These are phyloP conservation scores for Populus tomentosa DNA, from an alignment of 441 rosid genomes.

Conservation along the genomic window DNA sequence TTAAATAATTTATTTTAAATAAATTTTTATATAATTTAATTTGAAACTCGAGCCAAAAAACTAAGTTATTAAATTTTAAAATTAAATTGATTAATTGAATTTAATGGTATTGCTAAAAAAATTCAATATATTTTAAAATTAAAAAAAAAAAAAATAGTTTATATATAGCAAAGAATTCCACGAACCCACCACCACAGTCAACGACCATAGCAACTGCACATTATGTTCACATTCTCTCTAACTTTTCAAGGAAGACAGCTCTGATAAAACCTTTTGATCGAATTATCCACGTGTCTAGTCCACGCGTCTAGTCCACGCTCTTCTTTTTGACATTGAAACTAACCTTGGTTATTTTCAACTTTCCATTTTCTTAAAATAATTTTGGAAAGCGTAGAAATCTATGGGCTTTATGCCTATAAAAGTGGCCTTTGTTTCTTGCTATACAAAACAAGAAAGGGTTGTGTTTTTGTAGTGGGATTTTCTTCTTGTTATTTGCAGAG, in stretches of 20 bases:
- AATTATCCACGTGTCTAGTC: background rate
- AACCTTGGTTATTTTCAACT: constrained; percentile 1
- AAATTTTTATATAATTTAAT: too few species aligned
- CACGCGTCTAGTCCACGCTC: background rate
- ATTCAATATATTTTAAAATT: too few species aligned
- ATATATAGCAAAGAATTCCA: background rate
- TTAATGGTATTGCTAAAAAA: too few species aligned
- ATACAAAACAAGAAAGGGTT: background rate
- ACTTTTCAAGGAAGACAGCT: background rate
- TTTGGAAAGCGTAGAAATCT: background rate
- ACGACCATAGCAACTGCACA: background rate
- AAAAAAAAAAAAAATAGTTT: too few species aligned
- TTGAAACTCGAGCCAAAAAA: too few species aligned
- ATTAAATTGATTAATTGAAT: too few species aligned
- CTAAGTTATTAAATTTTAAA: too few species aligned
- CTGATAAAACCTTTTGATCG: background rate
- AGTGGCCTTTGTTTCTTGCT: constrained; percentile 1
- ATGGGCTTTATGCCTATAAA: constrained; percentile 19
- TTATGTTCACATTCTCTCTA: too few species aligned
- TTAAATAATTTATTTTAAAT: too few species aligned
- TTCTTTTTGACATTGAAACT: constrained; percentile 20
- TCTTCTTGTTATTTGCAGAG: constrained; percentile 28
- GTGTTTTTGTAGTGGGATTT: background rate
- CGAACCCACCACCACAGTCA: background rate
- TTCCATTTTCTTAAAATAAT: background rate